These are phyloP conservation scores for Nyctanthes arbortristis DNA, from an alignment of 257 asterid species.

Conservation along the genomic window DNA sequence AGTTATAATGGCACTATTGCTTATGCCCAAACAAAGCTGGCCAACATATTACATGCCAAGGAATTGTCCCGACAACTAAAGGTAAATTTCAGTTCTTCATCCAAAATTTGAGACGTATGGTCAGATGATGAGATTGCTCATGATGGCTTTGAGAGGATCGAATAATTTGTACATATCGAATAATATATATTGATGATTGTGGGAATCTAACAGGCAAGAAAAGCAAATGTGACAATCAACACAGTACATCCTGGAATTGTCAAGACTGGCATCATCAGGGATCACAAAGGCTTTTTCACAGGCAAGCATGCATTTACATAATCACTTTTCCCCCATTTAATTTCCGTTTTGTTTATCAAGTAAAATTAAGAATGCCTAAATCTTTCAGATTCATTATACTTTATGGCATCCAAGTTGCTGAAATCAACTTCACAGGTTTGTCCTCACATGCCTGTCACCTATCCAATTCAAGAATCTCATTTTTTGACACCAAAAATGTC, in stretches of 20 bases:
- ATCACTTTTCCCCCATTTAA: constrained; percentile 3
- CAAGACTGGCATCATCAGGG: constrained; percentile 90
- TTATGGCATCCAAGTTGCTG: constrained; percentile 89
- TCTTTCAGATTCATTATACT: constrained; percentile 76
- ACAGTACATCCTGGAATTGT: constrained; percentile 94
- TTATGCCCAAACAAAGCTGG: constrained; percentile 85
- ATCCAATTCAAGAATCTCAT: neutral
- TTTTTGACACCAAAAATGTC: neutral
- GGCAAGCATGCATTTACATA: constrained; percentile 46
- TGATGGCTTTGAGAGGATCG: no score
- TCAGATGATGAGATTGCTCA: no score
- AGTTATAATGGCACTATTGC: constrained; percentile 86
- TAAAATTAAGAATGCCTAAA: constrained; percentile 6
- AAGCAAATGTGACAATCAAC: constrained; percentile 85
- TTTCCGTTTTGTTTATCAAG: constrained; percentile 7
- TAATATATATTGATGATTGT: no score
- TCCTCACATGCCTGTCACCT: constrained; percentile 27
- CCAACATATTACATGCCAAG: constrained; percentile 88
- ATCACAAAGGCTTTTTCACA: constrained; percentile 91
- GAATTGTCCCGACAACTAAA: constrained; percentile 78
- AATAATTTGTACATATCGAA: no score
- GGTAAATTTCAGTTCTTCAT: constrained; percentile 63
- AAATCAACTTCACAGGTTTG: constrained; percentile 95
- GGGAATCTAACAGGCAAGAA: constrained; percentile 55
- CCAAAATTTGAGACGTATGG: neutral